Evolutionary conservation across 2,329 filamentous ascomycete genomes (phyloP).

Genomic region (Coniochaeta pulveracea): DNA sequence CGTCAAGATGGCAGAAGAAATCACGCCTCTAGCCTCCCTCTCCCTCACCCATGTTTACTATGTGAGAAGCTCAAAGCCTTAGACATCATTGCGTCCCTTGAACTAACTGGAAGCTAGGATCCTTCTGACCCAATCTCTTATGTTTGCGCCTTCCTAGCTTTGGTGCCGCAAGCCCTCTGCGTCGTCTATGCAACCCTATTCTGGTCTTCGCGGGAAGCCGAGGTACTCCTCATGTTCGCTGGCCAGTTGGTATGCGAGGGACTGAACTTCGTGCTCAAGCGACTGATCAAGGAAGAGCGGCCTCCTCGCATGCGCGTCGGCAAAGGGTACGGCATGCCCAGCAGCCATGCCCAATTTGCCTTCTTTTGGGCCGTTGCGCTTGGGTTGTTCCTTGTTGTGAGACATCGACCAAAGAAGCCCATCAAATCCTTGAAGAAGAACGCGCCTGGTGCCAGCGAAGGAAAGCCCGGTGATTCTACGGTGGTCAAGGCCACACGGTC

Average conservation of each 20-base stretch:
- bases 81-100: not conserved
- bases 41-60: conserved; percentile 96
- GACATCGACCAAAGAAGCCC: conserved; percentile 49
- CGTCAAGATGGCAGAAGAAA: conserved; percentile 33
- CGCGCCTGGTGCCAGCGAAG: conserved; percentile 5
- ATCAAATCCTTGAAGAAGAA: not conserved
- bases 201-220: conserved; percentile 82
- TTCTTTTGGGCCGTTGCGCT: conserved; percentile 83
- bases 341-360: conserved; percentile 89
- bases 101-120: conserved; percentile 43
- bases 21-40: conserved; percentile 65
- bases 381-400: conserved; percentile 70
- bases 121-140: conserved; percentile 76
- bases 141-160: conserved; percentile 84
- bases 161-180: conserved; percentile 84
- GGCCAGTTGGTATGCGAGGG: conserved; percentile 89
- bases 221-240: conserved; percentile 79
- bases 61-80: conserved; percentile 40
- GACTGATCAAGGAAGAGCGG: conserved; percentile 83
- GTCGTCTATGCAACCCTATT: conserved; percentile 83
- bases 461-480: not conserved
- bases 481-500: not conserved
- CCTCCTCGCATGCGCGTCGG: conserved; percentile 71
- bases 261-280: conserved; percentile 81
- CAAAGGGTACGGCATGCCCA: conserved; percentile 96